Conservation (phyloP, 805 yeast genomes). For the Yarrowia sp. region DNA sequence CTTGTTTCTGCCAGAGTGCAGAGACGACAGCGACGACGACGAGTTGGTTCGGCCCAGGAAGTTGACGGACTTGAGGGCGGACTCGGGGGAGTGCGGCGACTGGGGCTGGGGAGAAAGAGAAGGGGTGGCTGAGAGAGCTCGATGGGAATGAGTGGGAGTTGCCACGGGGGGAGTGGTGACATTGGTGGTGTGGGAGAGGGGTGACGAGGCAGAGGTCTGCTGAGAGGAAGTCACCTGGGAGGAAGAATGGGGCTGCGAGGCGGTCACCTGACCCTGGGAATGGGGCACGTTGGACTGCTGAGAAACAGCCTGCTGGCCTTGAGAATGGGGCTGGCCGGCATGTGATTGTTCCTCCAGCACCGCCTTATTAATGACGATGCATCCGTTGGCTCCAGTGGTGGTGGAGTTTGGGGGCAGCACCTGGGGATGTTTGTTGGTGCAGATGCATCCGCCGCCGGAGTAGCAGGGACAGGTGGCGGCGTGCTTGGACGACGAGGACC, state of each 20-base stretch:
- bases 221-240: no score
- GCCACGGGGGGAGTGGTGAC: constrained; percentile 15
- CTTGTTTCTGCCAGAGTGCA: constrained; percentile 28
- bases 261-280: no score
- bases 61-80: constrained; percentile 25
- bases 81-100: constrained; percentile 24
- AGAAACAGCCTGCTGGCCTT: no score
- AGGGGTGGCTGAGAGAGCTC: neutral
- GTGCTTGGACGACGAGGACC: constrained; percentile 40
- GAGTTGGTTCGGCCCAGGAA: constrained; percentile 30
- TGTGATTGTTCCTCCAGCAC: constrained; percentile 21
- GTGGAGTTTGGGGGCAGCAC: constrained; percentile 34
- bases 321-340: no score
- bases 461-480: constrained; percentile 43
- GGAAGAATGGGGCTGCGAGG: no score
- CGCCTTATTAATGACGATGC: constrained; percentile 18
- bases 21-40: constrained; percentile 24
- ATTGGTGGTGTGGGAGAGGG: neutral
- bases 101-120: constrained; percentile 32
- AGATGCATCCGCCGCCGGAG: constrained; percentile 39
- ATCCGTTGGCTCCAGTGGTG: constrained; percentile 42
- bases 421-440: constrained; percentile 35
- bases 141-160: neutral
- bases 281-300: neutral
- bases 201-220: no score